A percentile compares a stretch with the other conserved stretches of the same genome.
These are phyloP conservation scores for Closterium sp. DNA, from an alignment of 139 green algal genomes.

Conservation along the genomic window DNA sequence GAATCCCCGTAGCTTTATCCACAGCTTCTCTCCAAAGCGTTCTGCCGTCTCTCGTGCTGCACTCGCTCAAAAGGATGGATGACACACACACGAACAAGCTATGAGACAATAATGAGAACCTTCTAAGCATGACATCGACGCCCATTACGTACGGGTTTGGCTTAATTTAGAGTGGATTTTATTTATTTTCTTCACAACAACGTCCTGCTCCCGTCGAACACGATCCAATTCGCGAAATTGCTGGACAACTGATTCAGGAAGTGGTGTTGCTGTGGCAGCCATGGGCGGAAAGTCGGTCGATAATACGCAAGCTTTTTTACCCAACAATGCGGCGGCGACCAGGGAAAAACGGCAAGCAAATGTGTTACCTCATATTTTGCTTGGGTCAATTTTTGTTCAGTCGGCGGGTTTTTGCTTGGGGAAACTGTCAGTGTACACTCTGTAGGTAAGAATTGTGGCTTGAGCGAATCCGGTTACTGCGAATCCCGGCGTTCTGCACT, in stretches of 20 bases:
- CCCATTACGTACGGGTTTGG: slow-evolving; percentile 31
- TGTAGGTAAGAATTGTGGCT: not conserved
- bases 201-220: slow-evolving; percentile 34
- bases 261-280: not conserved
- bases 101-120: not conserved
- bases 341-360: not conserved
- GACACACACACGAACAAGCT: not conserved
- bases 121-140: not conserved
- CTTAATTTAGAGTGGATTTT: slow-evolving; percentile 50
- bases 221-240: slow-evolving; percentile 40
- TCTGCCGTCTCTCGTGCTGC: slow-evolving; percentile 47
- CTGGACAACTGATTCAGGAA: slow-evolving; percentile 5
- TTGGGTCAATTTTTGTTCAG: too few relatives aligned
- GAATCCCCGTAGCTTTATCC: slow-evolving; percentile 44
- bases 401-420: too few relatives aligned
- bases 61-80: not conserved
- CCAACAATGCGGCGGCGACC: not conserved
- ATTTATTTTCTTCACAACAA: slow-evolving; percentile 50
- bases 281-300: not conserved
- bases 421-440: too few relatives aligned
- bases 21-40: slow-evolving; percentile 51
- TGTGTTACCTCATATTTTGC: not conserved
- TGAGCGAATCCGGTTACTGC: not conserved
- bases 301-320: not conserved
- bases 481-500: too few relatives aligned